Conservation (phyloP, 441 rosid species). For the Breynia disticha region DNA sequence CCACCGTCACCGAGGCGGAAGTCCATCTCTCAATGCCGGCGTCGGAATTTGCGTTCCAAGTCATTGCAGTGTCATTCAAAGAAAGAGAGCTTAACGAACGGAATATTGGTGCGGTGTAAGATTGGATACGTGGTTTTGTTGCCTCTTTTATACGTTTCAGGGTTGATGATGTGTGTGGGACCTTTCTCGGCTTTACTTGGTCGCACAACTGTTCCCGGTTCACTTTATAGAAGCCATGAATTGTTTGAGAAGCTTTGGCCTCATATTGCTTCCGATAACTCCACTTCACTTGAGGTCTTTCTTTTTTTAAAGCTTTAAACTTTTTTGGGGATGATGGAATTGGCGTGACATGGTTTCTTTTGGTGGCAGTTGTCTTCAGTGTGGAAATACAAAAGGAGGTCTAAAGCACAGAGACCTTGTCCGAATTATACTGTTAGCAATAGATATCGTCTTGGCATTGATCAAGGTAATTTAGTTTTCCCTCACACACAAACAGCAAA, state of each 20-base stretch:
- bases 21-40: constrained; percentile 40
- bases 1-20: constrained; percentile 57
- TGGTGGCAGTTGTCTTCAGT: constrained; percentile 54
- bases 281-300: constrained; percentile 54
- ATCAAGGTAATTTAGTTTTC: constrained; percentile 29
- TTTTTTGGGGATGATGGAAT: background rate
- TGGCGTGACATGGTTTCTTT: background rate
- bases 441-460: constrained; percentile 25
- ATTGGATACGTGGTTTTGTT: constrained; percentile 49
- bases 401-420: constrained; percentile 71
- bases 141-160: constrained; percentile 57
- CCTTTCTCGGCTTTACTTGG: constrained; percentile 60
- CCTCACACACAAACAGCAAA: too few species aligned
- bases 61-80: constrained; percentile 39
- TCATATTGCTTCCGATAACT: constrained; percentile 56
- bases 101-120: constrained; percentile 45
- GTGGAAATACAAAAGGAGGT: constrained; percentile 66
- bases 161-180: constrained; percentile 68
- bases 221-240: constrained; percentile 70
- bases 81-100: constrained; percentile 22
- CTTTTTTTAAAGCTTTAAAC: background rate
- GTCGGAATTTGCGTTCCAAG: constrained; percentile 35
- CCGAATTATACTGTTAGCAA: constrained; percentile 36
- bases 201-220: constrained; percentile 43
- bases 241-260: constrained; percentile 61